Conservation (phyloP, 768 basidiomycete species). For the Tricholoma furcatifolium region DNA sequence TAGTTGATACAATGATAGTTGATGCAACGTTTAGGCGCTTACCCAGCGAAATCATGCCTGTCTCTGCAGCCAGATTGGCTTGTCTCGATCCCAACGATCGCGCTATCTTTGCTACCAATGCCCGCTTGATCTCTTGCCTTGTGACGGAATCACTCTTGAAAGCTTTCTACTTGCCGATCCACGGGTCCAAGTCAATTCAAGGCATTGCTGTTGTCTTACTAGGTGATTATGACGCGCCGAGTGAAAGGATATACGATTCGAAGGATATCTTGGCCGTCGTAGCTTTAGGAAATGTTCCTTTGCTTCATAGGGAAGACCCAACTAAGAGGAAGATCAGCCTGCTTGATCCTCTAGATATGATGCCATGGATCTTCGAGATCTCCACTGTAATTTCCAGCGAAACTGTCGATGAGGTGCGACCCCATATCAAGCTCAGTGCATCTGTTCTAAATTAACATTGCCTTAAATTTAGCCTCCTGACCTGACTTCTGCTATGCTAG, state of each 20-base stretch:
- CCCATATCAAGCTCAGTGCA: not conserved
- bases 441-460: not conserved
- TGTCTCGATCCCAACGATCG: constrained; percentile 34
- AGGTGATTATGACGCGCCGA: constrained; percentile 21
- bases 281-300: constrained; percentile 43
- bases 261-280: constrained; percentile 46
- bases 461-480: constrained; percentile 25
- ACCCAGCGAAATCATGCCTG: constrained; percentile 20
- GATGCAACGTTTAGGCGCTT: no score
- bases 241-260: constrained; percentile 21
- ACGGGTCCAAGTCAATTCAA: constrained; percentile 27
- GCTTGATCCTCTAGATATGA: constrained; percentile 56
- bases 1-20: no score
- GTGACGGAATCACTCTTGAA: constrained; percentile 54
- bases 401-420: constrained; percentile 12
- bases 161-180: constrained; percentile 45
- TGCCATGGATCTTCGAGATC: constrained; percentile 39
- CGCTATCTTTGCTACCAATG: constrained; percentile 46
- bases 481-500: constrained; percentile 24
- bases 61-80: constrained; percentile 24
- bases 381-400: constrained; percentile 1
- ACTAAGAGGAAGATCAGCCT: constrained; percentile 42
- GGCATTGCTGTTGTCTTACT: constrained; percentile 44
- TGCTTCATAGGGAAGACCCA: constrained; percentile 38
- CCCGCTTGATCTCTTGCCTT: constrained; percentile 55